Evolutionary conservation across 306 rosid genomes (phyloP), one percentile per base, ranked within the genome.

Genomic region (Benincasa hispida): DNA sequence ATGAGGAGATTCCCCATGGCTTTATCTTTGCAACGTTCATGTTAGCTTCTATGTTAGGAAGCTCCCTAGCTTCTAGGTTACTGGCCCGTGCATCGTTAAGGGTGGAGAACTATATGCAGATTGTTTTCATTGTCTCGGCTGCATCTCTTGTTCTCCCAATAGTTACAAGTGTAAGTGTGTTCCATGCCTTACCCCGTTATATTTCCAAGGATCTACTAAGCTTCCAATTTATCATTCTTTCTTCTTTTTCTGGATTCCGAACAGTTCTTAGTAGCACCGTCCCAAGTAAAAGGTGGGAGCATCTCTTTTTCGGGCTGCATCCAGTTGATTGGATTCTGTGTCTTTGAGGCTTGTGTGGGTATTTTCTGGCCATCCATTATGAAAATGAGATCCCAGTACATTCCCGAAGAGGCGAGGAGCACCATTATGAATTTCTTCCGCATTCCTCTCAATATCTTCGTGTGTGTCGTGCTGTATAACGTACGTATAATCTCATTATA

Each of bases 351-450:
- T 69, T 94, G 97, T 83, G 97, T 92, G 79, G 97, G 99, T 72
- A 84, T 92, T 72, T 94, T 94, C 89, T 94, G 99, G 99, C 97
- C 99, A 76, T 94, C 99, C 63, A 89, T 94, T 82, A 94, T 94
- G 99, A 94, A 94, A 88, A 94, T 94, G 99, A 90, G 99, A 80
- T 94, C 99, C 74, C 99, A 91, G 75, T 92, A 91, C 88, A 89
- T 94, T 86, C 99, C 99, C 1, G 97, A 94, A 86, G 99, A 94
- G 82, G 96, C 99, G 58, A 85, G 99, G 85, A 94, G 97, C 89
- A 94, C 99, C 80, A 94, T 94, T 84, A 94, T 94, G 99, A 94
- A 94, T 87, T 94, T 94, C 79, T 94, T 94, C 88, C 97, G 96
- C 77, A 90, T 94, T 84, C 99, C 97, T 80, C 95, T 92, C 35